Conservation (phyloP, 1,284 basidiomycete genomes). For the Erythrobasidium hasegawianum region DNA sequence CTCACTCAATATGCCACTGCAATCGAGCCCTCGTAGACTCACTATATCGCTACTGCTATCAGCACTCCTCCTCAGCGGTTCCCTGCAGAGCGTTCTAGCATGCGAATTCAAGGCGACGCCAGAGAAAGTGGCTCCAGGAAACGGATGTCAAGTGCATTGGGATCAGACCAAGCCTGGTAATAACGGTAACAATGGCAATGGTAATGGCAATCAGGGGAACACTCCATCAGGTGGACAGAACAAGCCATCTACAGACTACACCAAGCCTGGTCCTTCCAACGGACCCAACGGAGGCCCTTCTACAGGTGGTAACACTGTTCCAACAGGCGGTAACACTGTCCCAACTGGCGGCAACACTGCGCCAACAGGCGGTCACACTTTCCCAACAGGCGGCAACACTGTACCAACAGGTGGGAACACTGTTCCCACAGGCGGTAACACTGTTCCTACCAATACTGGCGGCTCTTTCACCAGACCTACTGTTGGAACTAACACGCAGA, state of each 20-base stretch:
- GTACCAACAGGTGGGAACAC: no score
- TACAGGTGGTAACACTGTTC: no score
- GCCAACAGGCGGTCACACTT: background rate
- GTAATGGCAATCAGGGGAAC: no score
- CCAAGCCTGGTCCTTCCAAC: no score
- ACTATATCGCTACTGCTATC: background rate
- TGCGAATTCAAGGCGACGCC: background rate
- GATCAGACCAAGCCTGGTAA: conserved; percentile 1
- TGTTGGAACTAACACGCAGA: no score
- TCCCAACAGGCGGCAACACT: no score
- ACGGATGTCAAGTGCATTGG: background rate
- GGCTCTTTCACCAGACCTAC: no score
- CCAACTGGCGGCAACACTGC: background rate
- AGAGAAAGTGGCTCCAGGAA: background rate
- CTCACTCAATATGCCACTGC: background rate
- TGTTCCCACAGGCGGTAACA: no score
- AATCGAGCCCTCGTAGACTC: background rate
- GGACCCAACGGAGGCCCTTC: no score
- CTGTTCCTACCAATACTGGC: background rate
- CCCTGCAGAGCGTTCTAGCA: background rate
- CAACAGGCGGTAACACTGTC: no score
- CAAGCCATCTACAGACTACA: no score
- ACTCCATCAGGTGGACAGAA: no score
- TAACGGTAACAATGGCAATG: background rate
- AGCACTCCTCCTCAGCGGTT: background rate